Evolutionary conservation across 768 basidiomycete genomes (phyloP), one percentile per base, ranked within the genome.

Genomic region (Suillus tomentosus): DNA sequence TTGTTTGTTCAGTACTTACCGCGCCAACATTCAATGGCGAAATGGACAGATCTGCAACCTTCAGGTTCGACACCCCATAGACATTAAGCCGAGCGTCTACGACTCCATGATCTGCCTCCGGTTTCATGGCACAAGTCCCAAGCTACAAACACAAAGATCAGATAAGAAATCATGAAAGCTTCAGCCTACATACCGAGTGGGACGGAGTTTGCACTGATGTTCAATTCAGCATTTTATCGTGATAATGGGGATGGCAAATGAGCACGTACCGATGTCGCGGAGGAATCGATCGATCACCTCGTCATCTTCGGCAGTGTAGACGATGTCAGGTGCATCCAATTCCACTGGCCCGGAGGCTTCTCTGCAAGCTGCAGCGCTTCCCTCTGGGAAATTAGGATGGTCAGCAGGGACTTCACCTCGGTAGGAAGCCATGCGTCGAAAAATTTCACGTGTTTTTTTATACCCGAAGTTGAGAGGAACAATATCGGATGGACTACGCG

Each of bases 101-200:
- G 4, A 90, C 89, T 15, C 88, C 88, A 5, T 81, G 83, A 47
- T 79, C 62, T 19, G 83, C 79, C 22, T 82, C 80, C 3, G 86
- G 80, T 70, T 87, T 88, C 88, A 90, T 89, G 1, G 86, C 82
- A 64, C 87, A 89, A 0, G 87, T 89, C 45, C 87, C 87, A 15
- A 87, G 77, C 86, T 88, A 62, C 1, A 48, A 2, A 53, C 31
- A 43, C 1, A 54, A 39, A 14, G 22, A 13, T 13, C 63, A 22
- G 47, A 15, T 57, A 7, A 3, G 3, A 27, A 39, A 9, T 53
- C 3, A 58, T 37, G 13, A 0, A 9, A 53, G 56, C 19, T 39
- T 10, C 0, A 14, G 8, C 17, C 40, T 36, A 59, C 63, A 57
- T 64, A 78, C 77, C 61, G 76, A 76, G 60, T 78, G 77, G 67